These are phyloP conservation scores for Erythrophleum ivorense DNA, from an alignment of 331 rosid genomes.

Conservation along the genomic window DNA sequence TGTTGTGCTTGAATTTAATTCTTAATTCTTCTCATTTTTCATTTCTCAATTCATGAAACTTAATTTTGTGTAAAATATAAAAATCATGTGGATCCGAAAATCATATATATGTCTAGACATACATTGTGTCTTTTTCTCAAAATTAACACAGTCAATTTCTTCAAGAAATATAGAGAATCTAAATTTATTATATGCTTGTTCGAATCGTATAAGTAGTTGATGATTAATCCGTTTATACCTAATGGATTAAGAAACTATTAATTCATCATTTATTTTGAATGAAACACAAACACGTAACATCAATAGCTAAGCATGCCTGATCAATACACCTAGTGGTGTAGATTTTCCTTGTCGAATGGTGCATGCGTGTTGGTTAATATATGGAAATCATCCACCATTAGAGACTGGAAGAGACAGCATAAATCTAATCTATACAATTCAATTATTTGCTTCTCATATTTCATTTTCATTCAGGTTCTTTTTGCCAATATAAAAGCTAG, in stretches of 20 bases:
- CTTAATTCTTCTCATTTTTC: too few relatives aligned
- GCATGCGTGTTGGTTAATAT: not conserved
- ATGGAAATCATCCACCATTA: not conserved
- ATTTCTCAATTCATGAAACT: too few relatives aligned
- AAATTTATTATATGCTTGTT: not conserved
- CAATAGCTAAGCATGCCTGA: not conserved
- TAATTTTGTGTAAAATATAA: too few relatives aligned
- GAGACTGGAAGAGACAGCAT: not conserved
- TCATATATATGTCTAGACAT: not conserved
- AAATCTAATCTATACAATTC: not conserved
- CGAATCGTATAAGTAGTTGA: not conserved
- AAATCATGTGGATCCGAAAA: too few relatives aligned
- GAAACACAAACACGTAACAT: conserved; percentile 5
- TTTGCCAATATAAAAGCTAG: not conserved
- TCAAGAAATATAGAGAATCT: not conserved
- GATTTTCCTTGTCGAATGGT: not conserved
- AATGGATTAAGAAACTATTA: not conserved
- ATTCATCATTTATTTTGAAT: not conserved
- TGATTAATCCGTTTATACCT: not conserved
- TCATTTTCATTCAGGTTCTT: not conserved
- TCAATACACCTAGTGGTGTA: not conserved
- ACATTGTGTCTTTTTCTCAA: not conserved
- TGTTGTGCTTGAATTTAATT: too few relatives aligned
- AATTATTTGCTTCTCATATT: not conserved
- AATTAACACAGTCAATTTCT: not conserved